Evolutionary conservation across 768 basidiomycete species (phyloP).

Genomic region (Mycena crocata): DNA sequence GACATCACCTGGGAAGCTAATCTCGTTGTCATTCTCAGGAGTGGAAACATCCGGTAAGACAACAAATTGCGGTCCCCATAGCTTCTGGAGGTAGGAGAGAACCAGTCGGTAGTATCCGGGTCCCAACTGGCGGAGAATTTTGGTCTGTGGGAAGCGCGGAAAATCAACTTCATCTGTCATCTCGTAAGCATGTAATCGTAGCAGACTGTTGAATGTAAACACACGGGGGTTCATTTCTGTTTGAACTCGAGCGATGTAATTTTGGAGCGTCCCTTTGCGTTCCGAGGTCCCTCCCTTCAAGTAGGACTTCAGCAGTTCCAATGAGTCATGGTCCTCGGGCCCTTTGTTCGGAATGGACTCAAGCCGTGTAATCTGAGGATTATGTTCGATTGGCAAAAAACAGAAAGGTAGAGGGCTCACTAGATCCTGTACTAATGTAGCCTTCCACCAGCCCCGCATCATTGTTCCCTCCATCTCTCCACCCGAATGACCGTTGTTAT

Average conservation of each 20-base stretch:
- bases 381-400: background rate
- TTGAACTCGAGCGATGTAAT: conserved; percentile 24
- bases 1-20: conserved; percentile 18
- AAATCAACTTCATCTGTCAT: background rate
- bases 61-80: background rate
- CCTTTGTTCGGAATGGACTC: conserved; percentile 11
- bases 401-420: conserved; percentile 10
- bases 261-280: conserved; percentile 28
- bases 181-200: background rate
- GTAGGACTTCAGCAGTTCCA: conserved; percentile 20
- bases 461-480: conserved; percentile 37
- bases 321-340: conserved; percentile 10
- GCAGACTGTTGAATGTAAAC: background rate
- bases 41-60: background rate
- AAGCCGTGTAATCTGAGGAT: conserved; percentile 18
- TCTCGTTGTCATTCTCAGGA: background rate
- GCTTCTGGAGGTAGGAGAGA: background rate
- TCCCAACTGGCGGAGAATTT: background rate
- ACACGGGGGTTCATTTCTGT: conserved; percentile 5
- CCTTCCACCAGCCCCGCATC: conserved; percentile 38
- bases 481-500: conserved; percentile 36
- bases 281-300: conserved; percentile 26
- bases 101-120: background rate
- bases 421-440: conserved; percentile 26
- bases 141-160: background rate